Base-by-base conservation (phyloP, 108 stramenopile species). In the Cylindrotheca closterium region DNA sequence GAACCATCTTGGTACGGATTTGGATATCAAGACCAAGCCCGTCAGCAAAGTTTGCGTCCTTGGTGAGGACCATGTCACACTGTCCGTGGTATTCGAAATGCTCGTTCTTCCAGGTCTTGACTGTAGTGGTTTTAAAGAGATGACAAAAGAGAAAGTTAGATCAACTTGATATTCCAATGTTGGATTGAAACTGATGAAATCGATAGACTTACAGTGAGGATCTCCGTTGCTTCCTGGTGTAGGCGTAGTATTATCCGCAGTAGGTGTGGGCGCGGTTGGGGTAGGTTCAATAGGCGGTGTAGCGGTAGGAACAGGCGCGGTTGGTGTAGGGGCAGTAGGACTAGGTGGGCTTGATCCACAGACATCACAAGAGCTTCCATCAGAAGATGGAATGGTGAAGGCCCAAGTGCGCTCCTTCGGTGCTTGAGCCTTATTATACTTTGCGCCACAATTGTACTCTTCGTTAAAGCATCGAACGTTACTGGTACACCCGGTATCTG, bases 31-130 rank as follows among this genome's bases (percentile, higher is more conserved):
- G 15, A 42, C 37, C 37, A 7, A 42, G 37, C 10, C 37, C 37
- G 15, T 42, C 37, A 42, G 37, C 37, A 15, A 42, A 42, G 7
- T 42, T 15, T 42, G 37, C 10, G 37, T 42, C 37, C 51, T 51
- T 51, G 51, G 19, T 51, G 51, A 51, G 51, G n/a, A 51, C 51
- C 51, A 51, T 23, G 23, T 51, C 51, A 51, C 51, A 51, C 51
- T 51, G 51, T 51, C 51, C 51, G 19, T 51, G 51, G 19, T 51
- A 51, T 24, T 51, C 51, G 7, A 51, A 51, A n/a, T 51, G 51
- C 51, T 51, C 51, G 19, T 42, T 42, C 37, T 42, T 42, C 37
- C 37, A 42, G 37, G 37, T 42, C 37, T 42, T 42, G 15, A 42
- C 37, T 42, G 37, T 15, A 42, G 15, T 7, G n/a, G n/a, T n/a